Conservation (phyloP, 257 asterid species). For the Solanum piurae region DNA sequence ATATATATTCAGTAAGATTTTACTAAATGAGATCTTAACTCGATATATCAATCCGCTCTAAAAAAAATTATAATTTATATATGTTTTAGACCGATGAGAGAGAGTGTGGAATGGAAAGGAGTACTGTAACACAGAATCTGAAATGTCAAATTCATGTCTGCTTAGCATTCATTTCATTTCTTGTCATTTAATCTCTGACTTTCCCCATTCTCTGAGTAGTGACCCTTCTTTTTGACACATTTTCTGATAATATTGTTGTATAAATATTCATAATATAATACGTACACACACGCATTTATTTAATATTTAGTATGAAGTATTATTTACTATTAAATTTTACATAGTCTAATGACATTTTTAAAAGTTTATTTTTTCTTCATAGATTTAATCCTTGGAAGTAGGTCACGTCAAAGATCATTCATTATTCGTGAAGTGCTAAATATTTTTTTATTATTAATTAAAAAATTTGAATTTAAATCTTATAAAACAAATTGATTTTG, state of each 20-base stretch:
- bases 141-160: conserved; percentile 12
- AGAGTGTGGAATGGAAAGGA: background rate
- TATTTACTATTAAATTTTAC: too few species aligned
- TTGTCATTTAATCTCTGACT: conserved; percentile 18
- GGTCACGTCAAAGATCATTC: background rate
- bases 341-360: too few species aligned
- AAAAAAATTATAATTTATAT: too few species aligned
- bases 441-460: too few species aligned
- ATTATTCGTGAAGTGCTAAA: too few species aligned
- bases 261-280: background rate
- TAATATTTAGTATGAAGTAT: too few species aligned
- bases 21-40: too few species aligned
- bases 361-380: too few species aligned
- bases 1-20: too few species aligned
- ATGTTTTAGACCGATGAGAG: background rate
- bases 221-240: background rate
- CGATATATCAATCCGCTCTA: too few species aligned
- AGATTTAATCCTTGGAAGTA: background rate
- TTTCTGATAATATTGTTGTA: background rate
- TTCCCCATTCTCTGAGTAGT: background rate
- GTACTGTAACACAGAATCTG: background rate
- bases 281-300: background rate
- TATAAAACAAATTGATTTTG: background rate
- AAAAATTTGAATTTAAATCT: background rate
- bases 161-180: conserved; percentile 3